Evolutionary conservation across 805 yeast genomes (phyloP), one percentile per base, ranked within the genome.

Genomic region (Candida verbasci): DNA sequence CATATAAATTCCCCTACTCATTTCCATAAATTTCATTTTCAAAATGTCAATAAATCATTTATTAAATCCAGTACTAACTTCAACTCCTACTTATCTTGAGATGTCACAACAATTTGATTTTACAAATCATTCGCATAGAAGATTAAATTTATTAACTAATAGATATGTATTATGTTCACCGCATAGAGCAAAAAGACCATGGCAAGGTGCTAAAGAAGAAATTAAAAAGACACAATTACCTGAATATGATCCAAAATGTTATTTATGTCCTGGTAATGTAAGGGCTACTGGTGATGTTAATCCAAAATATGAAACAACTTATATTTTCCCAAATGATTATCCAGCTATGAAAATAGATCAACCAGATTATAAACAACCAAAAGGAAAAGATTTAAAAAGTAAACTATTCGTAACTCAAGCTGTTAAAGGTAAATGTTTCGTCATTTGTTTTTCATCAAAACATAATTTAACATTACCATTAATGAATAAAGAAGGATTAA

Each of bases 131-230:
- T 74, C 86, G 2, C 89, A 82, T 50, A 72, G 86, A 45, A 69
- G 91, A 34, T 76, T 65, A 57, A 82, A 82, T 48, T 87, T 86
- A 3, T 67, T 82, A 43, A 70, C 82, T n/a, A 74, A 75, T 36
- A 57, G 72, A n/a, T 80, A 81, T 76, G 78, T 82, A 17, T 64
- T 82, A 34, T 82, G 82, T 34, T 80, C 87, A 11, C 89, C 91
- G 5, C 91, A 82, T 51, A 65, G 89, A 39, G 76, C 87, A 21
- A 79, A 80, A 55, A 68, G 91, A 46, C 89, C 91, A 15, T 82
- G 89, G 89, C 83, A 78, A 54, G 89, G 89, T 24, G 85, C 79
- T 43, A 69, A 77, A 44, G 89, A 82, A 52, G 65, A 63, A 24
- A 55, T 68, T 11, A 48, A 54, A 36, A 63, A 55, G 30, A 65